Conservation (phyloP, 805 yeast species). For the Myxozyma kluyveri region DNA sequence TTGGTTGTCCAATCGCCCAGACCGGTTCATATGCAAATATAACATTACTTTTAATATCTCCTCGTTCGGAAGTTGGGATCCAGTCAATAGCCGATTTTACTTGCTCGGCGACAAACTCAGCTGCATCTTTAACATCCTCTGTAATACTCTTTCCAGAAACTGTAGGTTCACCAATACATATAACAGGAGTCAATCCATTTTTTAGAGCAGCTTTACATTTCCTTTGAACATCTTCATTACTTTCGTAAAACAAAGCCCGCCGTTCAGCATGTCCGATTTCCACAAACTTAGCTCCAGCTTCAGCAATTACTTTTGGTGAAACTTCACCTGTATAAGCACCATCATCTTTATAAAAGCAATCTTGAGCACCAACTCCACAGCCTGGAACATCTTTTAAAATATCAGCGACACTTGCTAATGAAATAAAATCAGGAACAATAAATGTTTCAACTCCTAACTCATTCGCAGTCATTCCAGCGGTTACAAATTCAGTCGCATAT, state of each 20-base stretch:
- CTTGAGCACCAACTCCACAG: slow-evolving; percentile 34
- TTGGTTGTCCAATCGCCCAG: slow-evolving; percentile 37
- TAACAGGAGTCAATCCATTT: slow-evolving; percentile 31
- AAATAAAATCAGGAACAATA: slow-evolving; percentile 33
- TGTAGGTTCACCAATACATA: slow-evolving; percentile 34
- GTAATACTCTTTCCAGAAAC: slow-evolving; percentile 2
- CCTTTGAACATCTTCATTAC: slow-evolving; percentile 31
- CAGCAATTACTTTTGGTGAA: slow-evolving; percentile 32
- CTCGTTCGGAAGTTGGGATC: neutral
- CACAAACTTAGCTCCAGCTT: slow-evolving; percentile 32
- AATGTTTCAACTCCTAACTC: slow-evolving; percentile 28
- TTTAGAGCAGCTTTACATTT: slow-evolving; percentile 31
- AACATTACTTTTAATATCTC: slow-evolving; percentile 9
- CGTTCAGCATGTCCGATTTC: slow-evolving; percentile 38
- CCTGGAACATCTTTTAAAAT: neutral
- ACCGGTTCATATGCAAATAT: slow-evolving; percentile 37
- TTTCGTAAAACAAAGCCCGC: slow-evolving; percentile 32
- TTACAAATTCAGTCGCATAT: slow-evolving; percentile 22
- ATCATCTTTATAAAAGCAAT: slow-evolving; percentile 32
- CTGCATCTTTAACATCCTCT: slow-evolving; percentile 19
- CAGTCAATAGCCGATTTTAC: slow-evolving; percentile 19
- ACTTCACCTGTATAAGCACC: slow-evolving; percentile 37
- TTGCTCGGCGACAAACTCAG: slow-evolving; percentile 28
- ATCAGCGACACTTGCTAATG: slow-evolving; percentile 15
- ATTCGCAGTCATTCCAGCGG: slow-evolving; percentile 13